These are phyloP conservation scores for Penicillium salamii DNA, from an alignment of 495 filamentous ascomycete species.

Conservation along the genomic window DNA sequence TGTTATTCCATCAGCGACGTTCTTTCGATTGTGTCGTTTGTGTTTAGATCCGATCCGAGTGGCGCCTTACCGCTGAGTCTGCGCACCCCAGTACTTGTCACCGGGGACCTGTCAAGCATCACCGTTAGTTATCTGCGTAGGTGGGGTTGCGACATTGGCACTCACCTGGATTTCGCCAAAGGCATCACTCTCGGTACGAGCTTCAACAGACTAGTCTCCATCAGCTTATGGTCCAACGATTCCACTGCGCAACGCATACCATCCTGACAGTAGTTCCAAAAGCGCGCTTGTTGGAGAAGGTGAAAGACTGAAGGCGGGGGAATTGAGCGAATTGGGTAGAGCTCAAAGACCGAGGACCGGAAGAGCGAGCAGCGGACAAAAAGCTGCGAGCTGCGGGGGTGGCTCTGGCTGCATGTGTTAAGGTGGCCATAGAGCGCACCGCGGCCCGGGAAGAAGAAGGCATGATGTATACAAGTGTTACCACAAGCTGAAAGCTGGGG, in stretches of 20 bases:
- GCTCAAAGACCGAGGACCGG: slow-evolving; percentile 34
- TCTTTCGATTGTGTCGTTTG: neutral
- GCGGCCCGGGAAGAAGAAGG: slow-evolving; percentile 39
- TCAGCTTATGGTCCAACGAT: slow-evolving; percentile 7
- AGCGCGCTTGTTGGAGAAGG: slow-evolving; percentile 33
- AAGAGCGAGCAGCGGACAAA: slow-evolving; percentile 28
- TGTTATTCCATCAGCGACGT: slow-evolving; percentile 25
- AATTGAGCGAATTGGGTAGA: slow-evolving; percentile 36
- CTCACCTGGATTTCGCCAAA: slow-evolving; percentile 83
- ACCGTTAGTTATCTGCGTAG: slow-evolving; percentile 19
- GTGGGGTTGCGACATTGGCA: neutral
- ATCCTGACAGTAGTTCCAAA: slow-evolving; percentile 46
- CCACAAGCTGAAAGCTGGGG: slow-evolving; percentile 8
- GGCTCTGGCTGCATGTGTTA: slow-evolving; percentile 41
- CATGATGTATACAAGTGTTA: slow-evolving; percentile 4
- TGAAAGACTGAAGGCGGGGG: slow-evolving; percentile 42
- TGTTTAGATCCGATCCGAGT: slow-evolving; percentile 2
- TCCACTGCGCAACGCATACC: slow-evolving; percentile 23
- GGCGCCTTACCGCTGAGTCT: slow-evolving; percentile 76
- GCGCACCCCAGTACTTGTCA: slow-evolving; percentile 98
- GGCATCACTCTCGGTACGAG: slow-evolving; percentile 87
- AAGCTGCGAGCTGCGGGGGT: slow-evolving; percentile 39
- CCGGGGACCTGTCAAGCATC: slow-evolving; percentile 62
- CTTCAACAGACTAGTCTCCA: slow-evolving; percentile 36
- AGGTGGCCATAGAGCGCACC: slow-evolving; percentile 43